Base-by-base conservation (phyloP, 768 basidiomycete species). In the Russula foetens region DNA sequence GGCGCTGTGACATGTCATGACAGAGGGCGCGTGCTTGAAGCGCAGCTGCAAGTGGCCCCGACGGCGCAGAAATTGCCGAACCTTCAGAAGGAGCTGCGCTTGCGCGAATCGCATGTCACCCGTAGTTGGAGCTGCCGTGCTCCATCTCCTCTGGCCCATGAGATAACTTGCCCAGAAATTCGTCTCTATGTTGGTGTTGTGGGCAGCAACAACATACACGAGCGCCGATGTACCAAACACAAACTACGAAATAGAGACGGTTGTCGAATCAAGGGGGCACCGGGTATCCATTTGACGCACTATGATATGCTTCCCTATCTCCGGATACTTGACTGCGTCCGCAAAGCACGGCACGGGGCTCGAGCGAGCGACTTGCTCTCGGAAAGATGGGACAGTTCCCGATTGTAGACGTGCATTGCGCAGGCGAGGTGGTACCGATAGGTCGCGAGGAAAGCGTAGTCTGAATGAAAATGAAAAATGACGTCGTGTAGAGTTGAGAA, bases 51-150 rank as follows among this genome's bases (percentile, higher is more conserved):
- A n/a, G n/a, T n/a, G n/a, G n/a, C n/a, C n/a, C n/a, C n/a, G n/a
- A n/a, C n/a, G n/a, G n/a, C n/a, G n/a, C n/a, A n/a, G n/a, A 35
- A n/a, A n/a, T 5, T 4, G 43, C 76, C 31, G 6, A 65, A 84
- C 84, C 65, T 77, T 78, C 33, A 78, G 76, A 23, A 85, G 68
- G 56, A 82, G 76, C 12, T 75, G 67, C 58, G 79, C 75, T 65
- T 80, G 76, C 8, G 77, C 79, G 44, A 76, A 73, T 62, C 75
- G 77, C 66, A 86, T 71, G 65, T 85, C 82, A 1, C 74, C 70
- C 44, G 74, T 82, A 1, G 63, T 62, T 2, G 67, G 68, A 3
- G 62, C 49, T 11, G 48, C 29, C 1, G 15, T 24, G 3, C 21
- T 58, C 63, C 56, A 63, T 3, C 44, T 47, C 4, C 8, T 46